Evolutionary conservation across 164 flowering plant species (phyloP).

Genomic region (Berberis vulgaris): DNA sequence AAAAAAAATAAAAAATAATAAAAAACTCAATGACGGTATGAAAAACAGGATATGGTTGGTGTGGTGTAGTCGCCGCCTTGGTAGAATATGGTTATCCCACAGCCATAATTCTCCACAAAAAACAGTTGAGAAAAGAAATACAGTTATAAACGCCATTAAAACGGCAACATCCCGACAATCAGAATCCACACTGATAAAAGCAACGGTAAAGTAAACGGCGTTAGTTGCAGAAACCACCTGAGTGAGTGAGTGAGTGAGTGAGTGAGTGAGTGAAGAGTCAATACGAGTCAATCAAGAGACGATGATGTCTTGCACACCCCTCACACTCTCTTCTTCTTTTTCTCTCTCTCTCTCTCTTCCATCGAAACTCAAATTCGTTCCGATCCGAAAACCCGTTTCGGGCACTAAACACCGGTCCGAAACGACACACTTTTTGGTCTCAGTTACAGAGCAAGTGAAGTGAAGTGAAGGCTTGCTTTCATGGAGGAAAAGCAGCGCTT

Average conservation of each 20-base stretch:
- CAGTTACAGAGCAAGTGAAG: too few relatives aligned
- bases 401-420: constrained; percentile 14
- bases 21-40: too few relatives aligned
- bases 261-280: constrained; percentile 16
- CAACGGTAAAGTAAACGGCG: background rate
- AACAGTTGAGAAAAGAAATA: too few relatives aligned
- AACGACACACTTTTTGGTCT: constrained; percentile 9
- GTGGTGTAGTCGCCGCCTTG: too few relatives aligned
- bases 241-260: constrained; percentile 15
- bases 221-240: constrained; percentile 2
- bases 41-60: too few relatives aligned
- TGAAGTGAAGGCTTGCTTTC: background rate
- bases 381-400: constrained; percentile 9
- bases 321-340: background rate
- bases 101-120: too few relatives aligned
- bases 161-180: too few relatives aligned
- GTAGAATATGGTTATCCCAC: too few relatives aligned
- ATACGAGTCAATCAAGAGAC: constrained; percentile 8
- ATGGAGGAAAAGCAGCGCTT: constrained; percentile 23
- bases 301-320: background rate
- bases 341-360: background rate
- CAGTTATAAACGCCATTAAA: too few relatives aligned
- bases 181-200: background rate
- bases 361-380: background rate
- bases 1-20: too few relatives aligned